Conservation (phyloP, 2,329 filamentous ascomycete species). For the Penicillium oxalicum region DNA sequence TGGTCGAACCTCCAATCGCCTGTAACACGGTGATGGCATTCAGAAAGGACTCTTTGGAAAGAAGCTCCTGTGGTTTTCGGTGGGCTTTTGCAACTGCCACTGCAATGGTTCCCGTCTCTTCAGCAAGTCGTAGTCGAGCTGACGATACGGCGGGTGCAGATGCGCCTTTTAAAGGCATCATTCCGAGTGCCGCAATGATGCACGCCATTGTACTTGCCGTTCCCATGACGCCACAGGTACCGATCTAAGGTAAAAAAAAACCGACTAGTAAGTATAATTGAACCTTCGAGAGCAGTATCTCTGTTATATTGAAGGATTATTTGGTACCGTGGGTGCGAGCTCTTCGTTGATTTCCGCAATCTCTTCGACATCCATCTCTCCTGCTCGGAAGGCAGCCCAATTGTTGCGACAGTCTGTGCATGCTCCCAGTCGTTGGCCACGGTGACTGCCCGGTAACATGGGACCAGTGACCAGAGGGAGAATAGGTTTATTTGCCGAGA, state of each 20-base stretch:
- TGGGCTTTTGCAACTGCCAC: constrained; percentile 39
- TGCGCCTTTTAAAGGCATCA: constrained; percentile 50
- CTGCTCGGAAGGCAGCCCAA: constrained; percentile 64
- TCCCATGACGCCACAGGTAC: constrained; percentile 55
- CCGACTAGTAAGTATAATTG: no score
- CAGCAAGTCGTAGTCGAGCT: constrained; percentile 47
- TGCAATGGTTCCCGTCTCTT: constrained; percentile 48
- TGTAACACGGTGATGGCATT: constrained; percentile 51
- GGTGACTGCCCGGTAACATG: constrained; percentile 67
- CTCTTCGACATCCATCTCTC: constrained; percentile 64
- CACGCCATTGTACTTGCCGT: constrained; percentile 55
- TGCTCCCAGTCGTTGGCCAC: constrained; percentile 60
- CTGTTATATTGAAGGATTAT: constrained; percentile 9
- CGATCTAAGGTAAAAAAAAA: constrained; percentile 25
- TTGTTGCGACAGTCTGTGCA: constrained; percentile 71
- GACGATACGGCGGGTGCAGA: constrained; percentile 51
- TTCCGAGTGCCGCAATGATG: constrained; percentile 46
- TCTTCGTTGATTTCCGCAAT: constrained; percentile 66
- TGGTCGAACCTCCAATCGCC: constrained; percentile 53
- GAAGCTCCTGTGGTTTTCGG: constrained; percentile 40
- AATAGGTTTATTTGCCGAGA: constrained; percentile 67
- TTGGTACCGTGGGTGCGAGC: constrained; percentile 58
- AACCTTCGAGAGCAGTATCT: neutral
- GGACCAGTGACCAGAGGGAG: constrained; percentile 65
- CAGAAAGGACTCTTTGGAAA: constrained; percentile 44